phyloP scores from a whole-genome alignment of 192 early-diverging fungal genomes.

The Coemansia nantahalensis region DNA sequence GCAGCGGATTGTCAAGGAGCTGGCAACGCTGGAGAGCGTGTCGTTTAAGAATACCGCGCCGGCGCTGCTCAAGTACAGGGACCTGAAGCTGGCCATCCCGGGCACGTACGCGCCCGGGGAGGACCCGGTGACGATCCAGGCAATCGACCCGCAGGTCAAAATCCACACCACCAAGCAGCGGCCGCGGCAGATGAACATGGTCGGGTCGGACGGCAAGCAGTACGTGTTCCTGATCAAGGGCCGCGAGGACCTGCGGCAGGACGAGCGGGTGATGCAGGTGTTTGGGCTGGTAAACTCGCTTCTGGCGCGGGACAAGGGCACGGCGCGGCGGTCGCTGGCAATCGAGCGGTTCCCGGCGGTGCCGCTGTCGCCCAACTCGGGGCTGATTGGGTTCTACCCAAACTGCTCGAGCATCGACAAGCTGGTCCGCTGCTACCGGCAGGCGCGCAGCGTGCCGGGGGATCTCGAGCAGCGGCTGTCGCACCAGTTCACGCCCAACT shows the following conservation, averaged over 20 bases:
- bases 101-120: conserved; percentile 83
- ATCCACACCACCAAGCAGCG: conserved; percentile 91
- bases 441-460: conserved; percentile 73
- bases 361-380: conserved; percentile 95
- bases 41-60: conserved; percentile 86
- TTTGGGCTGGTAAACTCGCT: conserved; percentile 97
- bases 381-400: conserved; percentile 93
- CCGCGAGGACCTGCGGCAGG: conserved; percentile 96
- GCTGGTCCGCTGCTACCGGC: conserved; percentile 84
- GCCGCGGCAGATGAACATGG: conserved; percentile 79
- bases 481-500: conserved; percentile 86
- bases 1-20: conserved; percentile 73
- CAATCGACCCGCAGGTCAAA: conserved; percentile 75
- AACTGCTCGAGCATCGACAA: conserved; percentile 89
- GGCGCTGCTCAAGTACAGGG: conserved; percentile 75
- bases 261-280: conserved; percentile 99
- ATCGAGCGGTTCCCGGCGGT: conserved; percentile 93
- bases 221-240: conserved; percentile 94
- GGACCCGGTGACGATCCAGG: conserved; percentile 77
- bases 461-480: conserved; percentile 93
- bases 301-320: conserved; percentile 80
- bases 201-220: conserved; percentile 86
- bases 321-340: conserved; percentile 85
- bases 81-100: conserved; percentile 89
- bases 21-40: conserved; percentile 74